Percentiles rank a stretch among this genome's conserved stretches.
phyloP scores from a whole-genome alignment of 2,329 filamentous ascomycete species.

The Paraconiothyrium sp. region DNA sequence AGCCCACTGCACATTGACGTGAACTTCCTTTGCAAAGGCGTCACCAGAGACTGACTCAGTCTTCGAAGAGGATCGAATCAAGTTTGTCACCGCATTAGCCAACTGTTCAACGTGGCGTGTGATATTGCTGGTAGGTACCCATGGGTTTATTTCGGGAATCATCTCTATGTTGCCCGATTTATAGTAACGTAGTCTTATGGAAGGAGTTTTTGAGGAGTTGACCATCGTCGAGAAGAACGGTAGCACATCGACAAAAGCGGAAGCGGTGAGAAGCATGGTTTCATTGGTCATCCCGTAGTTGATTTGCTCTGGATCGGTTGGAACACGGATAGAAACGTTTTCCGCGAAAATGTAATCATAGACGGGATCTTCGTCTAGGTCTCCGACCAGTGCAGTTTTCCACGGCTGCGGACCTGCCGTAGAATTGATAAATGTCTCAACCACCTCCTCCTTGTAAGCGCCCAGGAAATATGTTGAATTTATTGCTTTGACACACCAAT shows the following conservation, averaged over 20 bases:
- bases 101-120: slow-evolving; percentile 29
- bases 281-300: slow-evolving; percentile 22
- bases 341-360: slow-evolving; percentile 5
- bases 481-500: slow-evolving; percentile 37
- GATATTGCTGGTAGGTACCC: slow-evolving; percentile 33
- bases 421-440: slow-evolving; percentile 20
- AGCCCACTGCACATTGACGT: slow-evolving; percentile 30
- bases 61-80: slow-evolving; percentile 24
- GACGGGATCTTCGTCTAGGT: neutral
- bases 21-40: slow-evolving; percentile 24
- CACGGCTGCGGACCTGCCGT: slow-evolving; percentile 23
- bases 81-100: slow-evolving; percentile 31
- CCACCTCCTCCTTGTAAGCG: slow-evolving; percentile 26
- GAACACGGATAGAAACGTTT: slow-evolving; percentile 17
- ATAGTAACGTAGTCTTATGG: neutral
- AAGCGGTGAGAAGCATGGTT: neutral
- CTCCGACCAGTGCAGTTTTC: neutral
- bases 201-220: neutral
- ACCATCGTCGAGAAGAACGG: slow-evolving; percentile 22
- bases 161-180: neutral
- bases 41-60: slow-evolving; percentile 16
- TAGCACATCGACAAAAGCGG: slow-evolving; percentile 23
- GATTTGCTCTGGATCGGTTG: neutral
- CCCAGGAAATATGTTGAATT: slow-evolving; percentile 27
- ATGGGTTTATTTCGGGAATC: slow-evolving; percentile 23